Conservation (phyloP, 352 stramenopile species). For the Phytophthora pluvialis region DNA sequence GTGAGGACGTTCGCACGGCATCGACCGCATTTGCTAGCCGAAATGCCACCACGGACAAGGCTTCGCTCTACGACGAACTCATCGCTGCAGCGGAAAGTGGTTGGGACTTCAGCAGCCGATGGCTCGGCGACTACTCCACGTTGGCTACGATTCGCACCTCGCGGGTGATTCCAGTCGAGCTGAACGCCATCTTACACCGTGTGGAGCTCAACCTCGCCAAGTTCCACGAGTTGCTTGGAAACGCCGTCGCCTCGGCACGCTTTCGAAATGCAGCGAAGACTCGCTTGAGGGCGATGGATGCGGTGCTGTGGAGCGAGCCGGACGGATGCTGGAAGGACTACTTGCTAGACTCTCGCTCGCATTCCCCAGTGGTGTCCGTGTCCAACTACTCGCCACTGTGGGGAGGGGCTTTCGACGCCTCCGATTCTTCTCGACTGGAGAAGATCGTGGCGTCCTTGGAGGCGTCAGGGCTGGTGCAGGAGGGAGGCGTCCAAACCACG, state of each 20-base stretch:
- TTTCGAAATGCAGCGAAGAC: slow-evolving; percentile 28
- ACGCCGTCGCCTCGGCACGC: slow-evolving; percentile 38
- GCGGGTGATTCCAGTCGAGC: slow-evolving; percentile 77
- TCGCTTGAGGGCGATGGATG: slow-evolving; percentile 63
- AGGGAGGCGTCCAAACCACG: slow-evolving; percentile 78
- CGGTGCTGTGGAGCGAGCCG: slow-evolving; percentile 68
- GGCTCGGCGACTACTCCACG: slow-evolving; percentile 56
- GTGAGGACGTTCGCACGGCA: slow-evolving; percentile 66
- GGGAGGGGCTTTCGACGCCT: slow-evolving; percentile 64
- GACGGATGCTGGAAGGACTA: slow-evolving; percentile 74
- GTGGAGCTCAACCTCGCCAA: slow-evolving; percentile 74
- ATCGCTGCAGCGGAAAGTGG: slow-evolving; percentile 84
- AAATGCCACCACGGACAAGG: slow-evolving; percentile 25
- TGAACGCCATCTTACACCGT: slow-evolving; percentile 85
- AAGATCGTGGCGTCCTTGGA: slow-evolving; percentile 55
- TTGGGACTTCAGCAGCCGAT: slow-evolving; percentile 91
- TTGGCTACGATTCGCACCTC: slow-evolving; percentile 63
- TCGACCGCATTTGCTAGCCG: slow-evolving; percentile 4
- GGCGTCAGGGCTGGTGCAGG: slow-evolving; percentile 61
- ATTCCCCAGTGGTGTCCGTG: slow-evolving; percentile 58
- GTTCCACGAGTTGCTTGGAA: slow-evolving; percentile 57
- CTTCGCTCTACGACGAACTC: slow-evolving; percentile 77
- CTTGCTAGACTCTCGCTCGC: slow-evolving; percentile 49
- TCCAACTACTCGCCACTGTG: slow-evolving; percentile 81
- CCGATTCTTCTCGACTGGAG: slow-evolving; percentile 45